Evolutionary conservation across 192 early-diverging fungal species (phyloP).

Genomic region (Coemansia sp.): DNA sequence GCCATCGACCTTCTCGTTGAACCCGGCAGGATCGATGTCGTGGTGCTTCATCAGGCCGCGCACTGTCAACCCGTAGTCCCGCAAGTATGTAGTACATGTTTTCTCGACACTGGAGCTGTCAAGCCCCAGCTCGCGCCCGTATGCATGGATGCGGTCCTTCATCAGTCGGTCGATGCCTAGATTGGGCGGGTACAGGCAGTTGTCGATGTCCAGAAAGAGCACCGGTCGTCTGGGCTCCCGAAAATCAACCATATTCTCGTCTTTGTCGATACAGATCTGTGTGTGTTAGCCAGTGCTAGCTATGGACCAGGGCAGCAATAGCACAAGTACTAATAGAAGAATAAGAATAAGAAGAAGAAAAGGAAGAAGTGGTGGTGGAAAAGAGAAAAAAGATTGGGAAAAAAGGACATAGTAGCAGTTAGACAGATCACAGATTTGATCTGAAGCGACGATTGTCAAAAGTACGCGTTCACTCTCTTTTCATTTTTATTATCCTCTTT

Average conservation of each 20-base stretch:
- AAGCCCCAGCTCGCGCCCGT: slow-evolving; percentile 60
- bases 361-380: background rate
- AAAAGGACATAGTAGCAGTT: no score
- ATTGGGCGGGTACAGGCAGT: slow-evolving; percentile 67
- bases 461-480: background rate
- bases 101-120: slow-evolving; percentile 54
- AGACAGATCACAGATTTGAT: background rate
- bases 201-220: slow-evolving; percentile 84
- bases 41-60: slow-evolving; percentile 72
- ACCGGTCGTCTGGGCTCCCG: slow-evolving; percentile 25
- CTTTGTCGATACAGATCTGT: background rate
- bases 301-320: background rate
- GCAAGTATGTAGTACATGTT: slow-evolving; percentile 62
- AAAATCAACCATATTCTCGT: slow-evolving; percentile 7
- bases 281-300: background rate
- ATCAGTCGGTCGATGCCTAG: slow-evolving; percentile 59
- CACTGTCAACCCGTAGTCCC: slow-evolving; percentile 72
- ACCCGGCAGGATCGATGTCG: slow-evolving; percentile 64
- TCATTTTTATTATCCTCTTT: background rate
- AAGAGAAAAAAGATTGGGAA: no score
- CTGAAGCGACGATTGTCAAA: background rate
- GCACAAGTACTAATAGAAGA: background rate
- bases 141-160: slow-evolving; percentile 63
- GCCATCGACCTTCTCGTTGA: slow-evolving; percentile 68
- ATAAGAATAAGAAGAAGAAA: background rate